A percentile compares a stretch with the other conserved stretches of the same genome.
These are phyloP conservation scores for Fennellomyces sp. DNA, from an alignment of 371 early-diverging fungal genomes.

Conservation along the genomic window DNA sequence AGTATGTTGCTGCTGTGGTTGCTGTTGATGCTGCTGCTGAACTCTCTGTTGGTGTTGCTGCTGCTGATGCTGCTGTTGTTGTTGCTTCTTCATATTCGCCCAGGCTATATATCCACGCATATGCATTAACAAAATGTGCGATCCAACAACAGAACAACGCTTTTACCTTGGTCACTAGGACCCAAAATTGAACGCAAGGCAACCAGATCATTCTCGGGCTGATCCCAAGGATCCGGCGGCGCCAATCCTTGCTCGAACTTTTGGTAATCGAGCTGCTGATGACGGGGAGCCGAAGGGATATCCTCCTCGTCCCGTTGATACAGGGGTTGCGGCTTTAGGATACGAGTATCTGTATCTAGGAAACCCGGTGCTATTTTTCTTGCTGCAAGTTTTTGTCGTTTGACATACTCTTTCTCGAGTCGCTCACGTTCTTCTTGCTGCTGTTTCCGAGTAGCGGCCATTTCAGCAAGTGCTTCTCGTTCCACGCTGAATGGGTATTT, in stretches of 20 bases:
- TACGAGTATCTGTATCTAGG: conserved; percentile 56
- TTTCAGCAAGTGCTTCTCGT: conserved; percentile 38
- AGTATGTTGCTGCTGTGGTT: conserved; percentile 8
- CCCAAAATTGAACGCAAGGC: conserved; percentile 52
- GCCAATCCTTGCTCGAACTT: conserved; percentile 76
- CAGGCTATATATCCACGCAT: neutral
- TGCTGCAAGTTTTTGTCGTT: conserved; percentile 51
- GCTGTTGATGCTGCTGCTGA: conserved; percentile 8
- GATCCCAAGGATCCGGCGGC: conserved; percentile 79
- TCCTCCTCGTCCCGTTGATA: conserved; percentile 6
- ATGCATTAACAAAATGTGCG: too few species aligned
- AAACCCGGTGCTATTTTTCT: conserved; percentile 63
- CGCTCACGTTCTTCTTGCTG: conserved; percentile 24
- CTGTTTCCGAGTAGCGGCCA: conserved; percentile 22
- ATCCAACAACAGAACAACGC: too few species aligned
- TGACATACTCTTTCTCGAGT: conserved; percentile 30
- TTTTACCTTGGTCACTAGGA: conserved; percentile 3
- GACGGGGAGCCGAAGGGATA: neutral
- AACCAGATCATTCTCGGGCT: conserved; percentile 55
- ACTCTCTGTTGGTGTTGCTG: conserved; percentile 5
- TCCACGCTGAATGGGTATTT: conserved; percentile 46
- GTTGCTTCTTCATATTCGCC: conserved; percentile 3
- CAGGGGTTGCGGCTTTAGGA: conserved; percentile 45
- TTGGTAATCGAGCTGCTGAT: conserved; percentile 47
- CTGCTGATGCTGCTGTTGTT: conserved; percentile 12